Base-by-base conservation (phyloP, 495 filamentous ascomycete species). In the Beverwykella pulmonaria region DNA sequence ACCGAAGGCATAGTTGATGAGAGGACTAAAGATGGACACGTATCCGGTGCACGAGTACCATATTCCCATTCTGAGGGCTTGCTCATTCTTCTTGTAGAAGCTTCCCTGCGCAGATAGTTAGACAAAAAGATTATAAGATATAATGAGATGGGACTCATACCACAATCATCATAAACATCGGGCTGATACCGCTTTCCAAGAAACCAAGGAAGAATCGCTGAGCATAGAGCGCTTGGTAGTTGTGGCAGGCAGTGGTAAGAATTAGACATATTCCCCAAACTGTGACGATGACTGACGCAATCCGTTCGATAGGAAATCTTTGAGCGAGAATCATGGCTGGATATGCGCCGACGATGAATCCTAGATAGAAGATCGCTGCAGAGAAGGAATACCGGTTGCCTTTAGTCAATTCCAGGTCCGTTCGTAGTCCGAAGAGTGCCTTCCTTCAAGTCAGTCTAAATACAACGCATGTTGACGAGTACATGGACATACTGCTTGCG, bases 1-100 rank as follows among this genome's bases (percentile, higher is more conserved):
- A 15, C 81, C 81, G 53, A 83, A 78, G 8, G 77, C 81, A 63
- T 78, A 82, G 30, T 80, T 82, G 64, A 83, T 72, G 6, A 83
- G 67, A 1, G 80, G 80, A 25, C 79, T 79, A n/a, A 83, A 65
- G 67, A 78, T 74, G 0, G 78, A 77, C 20, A 79, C 80, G 10
- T 82, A 73, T 23, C 80, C 80, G 22, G 80, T 82, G 60, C 76
- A 80, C 67, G 76, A 79, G 80, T 57, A 81, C 74, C 32, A 68
- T 61, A 41, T 41, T n/a, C 78, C 79, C 75, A 80, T 81, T 0
- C 79, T 70, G 36, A 81, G 63, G 14, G 80, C 78, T 70, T 81
- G 80, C 58, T 81, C 78, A 22, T 76, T 53, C 65, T 80, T 80
- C 59, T 75, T 76, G 61, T 80, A 80, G 75, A 76, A 80, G 17